A percentile compares a stretch with the other conserved stretches of the same genome.
Evolutionary conservation across 257 asterid genomes (phyloP).

Genomic region (Penstemon newberryi): DNA sequence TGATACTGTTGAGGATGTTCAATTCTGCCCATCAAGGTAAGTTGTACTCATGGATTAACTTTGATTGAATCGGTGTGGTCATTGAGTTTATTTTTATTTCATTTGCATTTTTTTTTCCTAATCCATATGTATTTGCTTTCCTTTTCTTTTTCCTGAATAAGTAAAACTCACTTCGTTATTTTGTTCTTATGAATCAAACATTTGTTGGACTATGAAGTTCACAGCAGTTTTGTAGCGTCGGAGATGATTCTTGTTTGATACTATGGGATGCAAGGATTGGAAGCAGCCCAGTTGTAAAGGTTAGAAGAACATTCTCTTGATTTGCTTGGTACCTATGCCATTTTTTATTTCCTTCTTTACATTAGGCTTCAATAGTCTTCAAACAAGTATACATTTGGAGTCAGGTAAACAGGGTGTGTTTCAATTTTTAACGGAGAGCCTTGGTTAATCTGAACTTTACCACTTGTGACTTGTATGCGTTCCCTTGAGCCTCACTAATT

Average conservation of each 20-base stretch:
- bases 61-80: not conserved
- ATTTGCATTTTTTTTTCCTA: not conserved
- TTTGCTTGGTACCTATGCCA: constrained; percentile 14
- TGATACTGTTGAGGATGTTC: constrained; percentile 97
- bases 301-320: constrained; percentile 35
- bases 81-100: not conserved
- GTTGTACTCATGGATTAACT: constrained; percentile 6
- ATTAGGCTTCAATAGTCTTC: not conserved
- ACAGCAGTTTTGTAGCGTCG: constrained; percentile 98
- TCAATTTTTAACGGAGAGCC: not conserved
- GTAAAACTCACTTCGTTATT: constrained; percentile 14
- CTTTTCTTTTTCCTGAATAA: constrained; percentile 12
- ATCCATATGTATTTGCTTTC: constrained; percentile 6
- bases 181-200: constrained; percentile 30
- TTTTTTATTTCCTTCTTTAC: constrained; percentile 13
- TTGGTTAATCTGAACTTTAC: constrained; percentile 5
- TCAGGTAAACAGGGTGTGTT: not conserved
- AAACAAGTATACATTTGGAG: not conserved
- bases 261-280: constrained; percentile 95
- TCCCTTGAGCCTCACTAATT: constrained; percentile 9
- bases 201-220: constrained; percentile 53
- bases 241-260: constrained; percentile 96
- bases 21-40: constrained; percentile 97
- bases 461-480: not conserved
- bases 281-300: constrained; percentile 73